Evolutionary conservation across 768 basidiomycete species (phyloP), one percentile per base, ranked within the genome.

Genomic region (Boletus edulis): DNA sequence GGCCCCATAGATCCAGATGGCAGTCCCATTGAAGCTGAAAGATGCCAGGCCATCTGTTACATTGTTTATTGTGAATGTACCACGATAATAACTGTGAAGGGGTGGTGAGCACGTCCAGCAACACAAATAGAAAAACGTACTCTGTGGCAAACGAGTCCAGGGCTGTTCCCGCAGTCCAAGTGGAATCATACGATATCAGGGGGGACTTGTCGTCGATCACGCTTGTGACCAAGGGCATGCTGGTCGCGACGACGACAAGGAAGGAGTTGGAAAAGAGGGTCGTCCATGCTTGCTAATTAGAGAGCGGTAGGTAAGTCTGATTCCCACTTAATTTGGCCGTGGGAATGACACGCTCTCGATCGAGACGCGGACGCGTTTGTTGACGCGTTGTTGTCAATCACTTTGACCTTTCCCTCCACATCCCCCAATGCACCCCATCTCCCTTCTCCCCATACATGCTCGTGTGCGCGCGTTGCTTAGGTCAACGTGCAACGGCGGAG

Each of bases 381-480:
- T 65, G 51, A 67, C 65, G 66, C 63, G 65, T 55, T 45, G 58
- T 67, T 77, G 18, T 65, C 69, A 5, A 73, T 75, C 18, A 66
- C 79, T 67, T 76, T 24, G 65, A 71, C 40, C 68, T 83, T 82
- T 35, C 72, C 85, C 52, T 66, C 78, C 51, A 86, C 87, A 20
- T 83, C 85, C 43, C 32, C 75, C 81, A 40, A 83, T 85, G 29
- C 84, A 85, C 18, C 84, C 81, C 4, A 52, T 56, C 39, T 54
- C 71, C 56, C 62, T 74, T 48, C 61, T 75, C 76, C 67, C 76
- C 65, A 58, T 86, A 77, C 58, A 72, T 78, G 34, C 81, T 80
- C 86, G 87, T 53, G 82, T 81, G 35, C 84, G 87, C 50, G 84
- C 85, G 50, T 72, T 89, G 37, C 80, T 93, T 53, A 84, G 91